Percentiles rank a stretch among this genome's conserved stretches.
These are phyloP conservation scores for Globisporangium orthogonon DNA, from an alignment of 352 stramenopile species.

Conservation along the genomic window DNA sequence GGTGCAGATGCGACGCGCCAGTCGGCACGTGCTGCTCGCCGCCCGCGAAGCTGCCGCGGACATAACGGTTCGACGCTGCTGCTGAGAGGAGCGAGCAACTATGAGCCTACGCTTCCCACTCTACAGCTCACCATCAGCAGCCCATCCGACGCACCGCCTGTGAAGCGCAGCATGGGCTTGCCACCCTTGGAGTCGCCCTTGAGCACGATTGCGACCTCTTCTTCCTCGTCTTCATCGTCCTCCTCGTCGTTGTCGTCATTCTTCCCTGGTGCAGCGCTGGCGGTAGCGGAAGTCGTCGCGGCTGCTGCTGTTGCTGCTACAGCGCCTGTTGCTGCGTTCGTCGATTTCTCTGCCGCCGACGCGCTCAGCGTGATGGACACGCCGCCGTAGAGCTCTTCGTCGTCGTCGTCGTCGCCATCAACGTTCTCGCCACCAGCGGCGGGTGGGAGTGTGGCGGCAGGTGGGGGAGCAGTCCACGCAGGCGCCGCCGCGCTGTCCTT, in stretches of 20 bases:
- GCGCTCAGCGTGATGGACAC: constrained; percentile 67
- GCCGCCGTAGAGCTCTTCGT: constrained; percentile 72
- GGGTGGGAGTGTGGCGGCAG: not conserved
- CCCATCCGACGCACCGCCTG: constrained; percentile 21
- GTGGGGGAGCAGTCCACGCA: not conserved
- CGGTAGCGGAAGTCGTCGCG: constrained; percentile 6
- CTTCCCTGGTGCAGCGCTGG: not conserved
- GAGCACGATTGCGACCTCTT: constrained; percentile 80
- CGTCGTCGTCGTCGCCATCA: constrained; percentile 55
- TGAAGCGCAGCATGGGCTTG: constrained; percentile 80
- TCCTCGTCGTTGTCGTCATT: constrained; percentile 37
- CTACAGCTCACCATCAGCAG: not conserved
- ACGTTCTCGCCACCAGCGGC: not conserved
- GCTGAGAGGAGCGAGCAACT: not conserved
- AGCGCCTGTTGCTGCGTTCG: not conserved
- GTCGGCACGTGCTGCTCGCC: constrained; percentile 24
- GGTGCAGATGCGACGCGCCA: constrained; percentile 16
- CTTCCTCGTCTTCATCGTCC: constrained; percentile 77
- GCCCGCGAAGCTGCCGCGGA: constrained; percentile 49
- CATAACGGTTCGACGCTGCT: constrained; percentile 55
- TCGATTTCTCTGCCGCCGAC: constrained; percentile 10
- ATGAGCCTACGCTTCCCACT: not conserved
- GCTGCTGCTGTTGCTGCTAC: not conserved
- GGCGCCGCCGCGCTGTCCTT: constrained; percentile 11
- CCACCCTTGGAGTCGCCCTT: constrained; percentile 46